Evolutionary conservation across 352 stramenopile genomes (phyloP), one percentile per base, ranked within the genome.

Genomic region (Phytopythium helicoides): DNA sequence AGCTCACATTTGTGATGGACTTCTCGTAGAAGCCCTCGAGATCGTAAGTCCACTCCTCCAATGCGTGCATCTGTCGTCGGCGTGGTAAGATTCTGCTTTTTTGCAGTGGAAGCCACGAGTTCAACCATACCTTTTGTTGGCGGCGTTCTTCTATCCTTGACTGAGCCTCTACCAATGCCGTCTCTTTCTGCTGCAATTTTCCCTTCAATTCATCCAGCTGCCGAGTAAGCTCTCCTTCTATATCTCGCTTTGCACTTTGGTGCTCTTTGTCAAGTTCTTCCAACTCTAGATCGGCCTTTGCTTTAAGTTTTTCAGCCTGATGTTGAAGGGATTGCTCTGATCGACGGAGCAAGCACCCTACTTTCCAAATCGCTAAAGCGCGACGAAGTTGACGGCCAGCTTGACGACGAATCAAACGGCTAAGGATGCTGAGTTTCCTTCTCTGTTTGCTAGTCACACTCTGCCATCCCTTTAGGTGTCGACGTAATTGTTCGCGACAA

Each of bases 21-120:
- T 11, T 47, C 51, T 86, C 60, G 16, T 84, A 64, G 35, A 69
- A 82, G 0, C 51, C 52, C 4, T 71, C 58, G 9, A 84, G 47
- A 15, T 63, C 40, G 44, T 67, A 50, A 11, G 66, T 65, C 58
- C 58, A 68, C 11, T 61, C 59, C 6, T 21, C 62, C 31, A 54
- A 53, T 1, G 16, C 40, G 1, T 40, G 47, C 9, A 23, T 25
- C 69, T 82, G 37, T 2, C 15, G 11, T 28, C 22, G 11, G 3
- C 7, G n/a, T 3, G 19, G 9, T 19, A 36, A 18, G 18, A 10
- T 6, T 38, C 11, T 9, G 25, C 14, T 37, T 14, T 36, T 6
- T 37, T 21, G 12, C 33, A 19, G 22, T 23, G 25, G 3, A 6
- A 38, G 28, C 21, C 1, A 19, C 18, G 7, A 41, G 21, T 33